phyloP scores from a whole-genome alignment of 345 rosid genomes.

The Erodium maritimum region DNA sequence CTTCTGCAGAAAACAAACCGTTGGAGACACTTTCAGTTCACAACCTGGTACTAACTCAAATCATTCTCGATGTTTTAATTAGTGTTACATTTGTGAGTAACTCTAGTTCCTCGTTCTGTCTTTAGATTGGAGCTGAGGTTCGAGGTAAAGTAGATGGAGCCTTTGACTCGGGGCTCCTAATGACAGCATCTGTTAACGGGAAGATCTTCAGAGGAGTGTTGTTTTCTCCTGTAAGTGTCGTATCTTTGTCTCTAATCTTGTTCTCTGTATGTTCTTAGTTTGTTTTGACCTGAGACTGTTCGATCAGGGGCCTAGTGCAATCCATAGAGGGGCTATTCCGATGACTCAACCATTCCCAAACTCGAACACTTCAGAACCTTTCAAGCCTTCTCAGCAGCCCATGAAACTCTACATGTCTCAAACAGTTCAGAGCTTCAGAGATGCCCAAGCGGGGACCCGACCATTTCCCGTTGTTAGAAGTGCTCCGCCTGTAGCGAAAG shows the following conservation, averaged over 20 bases:
- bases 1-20: slow-evolving; percentile 13
- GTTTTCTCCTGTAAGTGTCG: slow-evolving; percentile 46
- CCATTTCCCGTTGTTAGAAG: slow-evolving; percentile 11
- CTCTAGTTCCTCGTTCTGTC: no score
- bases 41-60: slow-evolving; percentile 29
- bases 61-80: background rate
- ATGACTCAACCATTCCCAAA: slow-evolving; percentile 13
- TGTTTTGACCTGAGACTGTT: background rate
- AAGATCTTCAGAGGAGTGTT: slow-evolving; percentile 59
- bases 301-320: slow-evolving; percentile 22
- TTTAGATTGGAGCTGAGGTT: slow-evolving; percentile 56
- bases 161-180: slow-evolving; percentile 54
- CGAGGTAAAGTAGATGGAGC: slow-evolving; percentile 60
- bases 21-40: slow-evolving; percentile 16
- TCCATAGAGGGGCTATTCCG: slow-evolving; percentile 14
- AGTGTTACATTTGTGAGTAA: background rate
- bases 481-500: slow-evolving; percentile 19
- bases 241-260: background rate
- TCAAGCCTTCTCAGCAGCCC: slow-evolving; percentile 14
- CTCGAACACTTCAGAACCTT: slow-evolving; percentile 12
- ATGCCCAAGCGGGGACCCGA: slow-evolving; percentile 14
- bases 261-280: background rate
- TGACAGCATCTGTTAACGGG: slow-evolving; percentile 58
- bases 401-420: slow-evolving; percentile 3
- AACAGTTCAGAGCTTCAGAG: slow-evolving; percentile 14